These are phyloP conservation scores for Yarrowia alimentaria DNA, from an alignment of 805 yeast genomes.

Conservation along the genomic window DNA sequence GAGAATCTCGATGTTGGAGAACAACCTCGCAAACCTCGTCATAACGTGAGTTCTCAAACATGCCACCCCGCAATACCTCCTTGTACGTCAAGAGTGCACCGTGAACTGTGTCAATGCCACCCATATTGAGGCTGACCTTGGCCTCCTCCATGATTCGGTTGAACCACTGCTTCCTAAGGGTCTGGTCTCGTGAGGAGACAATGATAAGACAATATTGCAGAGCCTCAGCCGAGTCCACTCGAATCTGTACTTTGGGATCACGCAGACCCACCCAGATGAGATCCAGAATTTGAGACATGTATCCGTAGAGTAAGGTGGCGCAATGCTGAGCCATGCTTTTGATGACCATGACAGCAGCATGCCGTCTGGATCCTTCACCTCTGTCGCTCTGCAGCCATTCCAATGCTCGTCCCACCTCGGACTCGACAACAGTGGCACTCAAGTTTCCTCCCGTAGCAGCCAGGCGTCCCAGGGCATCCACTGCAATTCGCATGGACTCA, in stretches of 20 bases:
- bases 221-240: constrained; percentile 82
- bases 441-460: constrained; percentile 87
- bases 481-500: constrained; percentile 82
- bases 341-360: constrained; percentile 83
- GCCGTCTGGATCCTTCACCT: constrained; percentile 73
- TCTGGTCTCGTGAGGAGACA: constrained; percentile 72
- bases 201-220: constrained; percentile 75
- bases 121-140: constrained; percentile 52
- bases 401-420: constrained; percentile 81
- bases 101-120: constrained; percentile 70
- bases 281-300: constrained; percentile 73
- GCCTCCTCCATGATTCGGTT: constrained; percentile 67
- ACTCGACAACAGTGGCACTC: constrained; percentile 90
- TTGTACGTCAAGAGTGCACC: constrained; percentile 81
- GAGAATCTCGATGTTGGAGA: constrained; percentile 71
- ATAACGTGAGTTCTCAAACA: constrained; percentile 66
- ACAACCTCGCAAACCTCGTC: constrained; percentile 76
- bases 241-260: constrained; percentile 69
- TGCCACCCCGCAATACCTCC: constrained; percentile 65
- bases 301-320: constrained; percentile 77
- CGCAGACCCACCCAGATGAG: constrained; percentile 85
- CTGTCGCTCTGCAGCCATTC: constrained; percentile 91
- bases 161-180: constrained; percentile 73
- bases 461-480: constrained; percentile 79
- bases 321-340: constrained; percentile 82